Conservation (phyloP, 208 protist species). For the Angomonas deanei region DNA sequence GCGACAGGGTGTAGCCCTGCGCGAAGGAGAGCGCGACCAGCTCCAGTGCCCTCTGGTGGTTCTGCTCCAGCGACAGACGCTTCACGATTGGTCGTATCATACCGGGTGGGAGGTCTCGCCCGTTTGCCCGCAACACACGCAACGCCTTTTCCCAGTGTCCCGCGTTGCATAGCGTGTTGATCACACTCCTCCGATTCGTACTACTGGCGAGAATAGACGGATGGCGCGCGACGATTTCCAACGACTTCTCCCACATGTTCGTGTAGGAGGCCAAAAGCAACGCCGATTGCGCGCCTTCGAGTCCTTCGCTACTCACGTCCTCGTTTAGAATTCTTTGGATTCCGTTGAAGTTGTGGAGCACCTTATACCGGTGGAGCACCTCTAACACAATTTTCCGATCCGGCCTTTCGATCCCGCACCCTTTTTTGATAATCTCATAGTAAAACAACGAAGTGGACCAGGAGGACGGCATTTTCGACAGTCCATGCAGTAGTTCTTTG, state of each 20-base stretch:
- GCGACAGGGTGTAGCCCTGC: slow-evolving; percentile 37
- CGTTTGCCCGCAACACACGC: slow-evolving; percentile 15
- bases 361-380: slow-evolving; percentile 48
- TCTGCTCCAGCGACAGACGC: slow-evolving; percentile 26
- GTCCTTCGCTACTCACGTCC: slow-evolving; percentile 51
- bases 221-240: slow-evolving; percentile 31
- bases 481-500: slow-evolving; percentile 53
- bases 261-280: slow-evolving; percentile 56
- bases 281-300: slow-evolving; percentile 41
- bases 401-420: slow-evolving; percentile 18
- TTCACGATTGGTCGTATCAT: slow-evolving; percentile 63
- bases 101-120: slow-evolving; percentile 15
- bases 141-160: slow-evolving; percentile 48
- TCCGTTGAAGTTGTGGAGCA: slow-evolving; percentile 26
- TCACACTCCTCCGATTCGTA: slow-evolving; percentile 30
- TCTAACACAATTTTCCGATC: slow-evolving; percentile 32
- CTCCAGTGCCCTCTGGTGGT: slow-evolving; percentile 33
- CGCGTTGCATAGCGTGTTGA: slow-evolving; percentile 37
- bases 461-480: slow-evolving; percentile 56
- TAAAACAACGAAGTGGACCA: slow-evolving; percentile 74
- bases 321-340: slow-evolving; percentile 72
- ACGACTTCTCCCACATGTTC: slow-evolving; percentile 71
- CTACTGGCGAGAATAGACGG: slow-evolving; percentile 20
- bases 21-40: slow-evolving; percentile 46
- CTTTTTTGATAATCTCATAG: slow-evolving; percentile 61